Base-by-base conservation (phyloP, 805 yeast species). In the Suhomyces prunicola region DNA sequence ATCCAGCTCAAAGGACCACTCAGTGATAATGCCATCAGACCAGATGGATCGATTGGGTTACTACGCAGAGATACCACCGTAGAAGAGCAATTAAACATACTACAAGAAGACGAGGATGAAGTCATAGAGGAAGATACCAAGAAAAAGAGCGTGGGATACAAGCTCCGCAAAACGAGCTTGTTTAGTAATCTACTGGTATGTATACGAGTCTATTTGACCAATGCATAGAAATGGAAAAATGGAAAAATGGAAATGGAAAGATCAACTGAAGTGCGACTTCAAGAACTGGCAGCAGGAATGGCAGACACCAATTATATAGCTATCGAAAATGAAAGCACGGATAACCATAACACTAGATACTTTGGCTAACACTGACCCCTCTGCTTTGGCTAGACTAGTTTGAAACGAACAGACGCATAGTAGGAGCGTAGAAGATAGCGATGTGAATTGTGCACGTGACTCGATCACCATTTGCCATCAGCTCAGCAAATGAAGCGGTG, bases 141-240 rank as follows among this genome's bases (percentile, higher is more conserved):
- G n/a, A 57, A 57, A 45, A 57, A 57, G 46, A 44, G 23, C 29
- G 27, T 52, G 8, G 52, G 44, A 36, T 57, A 53, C 45, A 50
- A 46, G 24, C 17, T 57, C n/a, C 48, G 46, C 24, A 26, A 44
- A 26, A 22, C 47, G 13, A 46, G 44, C 4, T n/a, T 57, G 7
- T 50, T 54, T 24, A 56, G 54, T 8, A 55, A 51, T 8, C 27
- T 53, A 19, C 44, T 45, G 24, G 49, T 46, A 23, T 53, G 57
- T 27, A 44, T 53, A 9, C 46, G 48, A 42, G 41, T 57, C 8
- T 55, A 29, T 29, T 35, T 55, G 35, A 39, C 26, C 31, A 46
- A 35, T 46, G 48, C 46, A 45, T 46, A 13, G 23, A 36, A 19
- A 19, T 19, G 19, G 19, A 19, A 19, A 19, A 19, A 19, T 19